Base-by-base conservation (phyloP, 2,329 filamentous ascomycete genomes). In the Apiospora marii region DNA sequence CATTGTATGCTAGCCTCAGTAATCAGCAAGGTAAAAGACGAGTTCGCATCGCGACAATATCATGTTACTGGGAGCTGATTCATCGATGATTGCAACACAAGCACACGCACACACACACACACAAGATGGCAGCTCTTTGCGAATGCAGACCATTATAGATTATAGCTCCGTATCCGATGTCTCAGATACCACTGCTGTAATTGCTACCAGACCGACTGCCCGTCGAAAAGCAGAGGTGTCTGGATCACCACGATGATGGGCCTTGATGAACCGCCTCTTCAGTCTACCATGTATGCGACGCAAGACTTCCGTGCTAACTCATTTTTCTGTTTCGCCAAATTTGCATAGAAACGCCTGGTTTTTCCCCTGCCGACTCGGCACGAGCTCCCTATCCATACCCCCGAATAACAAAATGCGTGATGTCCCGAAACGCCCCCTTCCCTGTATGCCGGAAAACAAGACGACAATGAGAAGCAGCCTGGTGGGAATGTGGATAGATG, bases 321-420 rank as follows among this genome's bases (percentile, higher is more conserved):
- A n/a, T 41, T 41, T 37, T 37, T 24, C 34, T 41, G 34, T 13
- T 41, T 64, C 22, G 58, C 34, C 58, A n/a, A 64, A 41, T 37
- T 37, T 41, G 58, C 30, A 64, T 34, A 64, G 58, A 64, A 64
- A 64, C 58, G 58, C 58, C 58, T 41, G 58, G 13, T 64, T 64
- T 34, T 22, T n/a, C 4, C 4, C 30, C 58, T 61, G 34, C 58
- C 58, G 8, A n/a, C 58, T 64, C 19, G 41, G 34, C 30, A 41
- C 34, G n/a, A 64, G 19, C 58, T 64, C 30, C 58, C 41, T 41
- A 64, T 4, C 34, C 58, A 64, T 64, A n/a, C 34, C 27, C 16
- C 58, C 58, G 19, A 64, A 64, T 41, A 64, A 64, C 58, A 64
- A 58, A 61, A 64, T 64, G 58, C 58, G 19, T 41, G 34, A 37